Evolutionary conservation across 768 basidiomycete genomes (phyloP).

Genomic region (Kondoa malvinella): DNA sequence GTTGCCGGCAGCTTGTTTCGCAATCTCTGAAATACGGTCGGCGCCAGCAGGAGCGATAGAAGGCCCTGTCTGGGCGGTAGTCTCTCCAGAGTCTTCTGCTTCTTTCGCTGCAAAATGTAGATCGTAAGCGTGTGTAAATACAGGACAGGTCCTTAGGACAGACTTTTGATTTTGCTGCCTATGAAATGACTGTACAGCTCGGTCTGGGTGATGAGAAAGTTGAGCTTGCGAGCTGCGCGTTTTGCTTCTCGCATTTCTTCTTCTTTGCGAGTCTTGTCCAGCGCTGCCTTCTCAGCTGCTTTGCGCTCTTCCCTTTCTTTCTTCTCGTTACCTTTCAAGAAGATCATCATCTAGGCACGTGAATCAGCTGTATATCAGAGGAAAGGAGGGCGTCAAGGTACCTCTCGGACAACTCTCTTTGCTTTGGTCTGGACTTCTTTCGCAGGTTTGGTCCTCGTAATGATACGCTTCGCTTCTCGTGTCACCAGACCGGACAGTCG

Average conservation of each 20-base stretch:
- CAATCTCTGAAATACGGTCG: neutral
- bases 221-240: conserved; percentile 83
- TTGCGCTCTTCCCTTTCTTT: conserved; percentile 83
- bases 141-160: conserved; percentile 8
- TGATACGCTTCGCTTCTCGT: conserved; percentile 58
- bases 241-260: conserved; percentile 88
- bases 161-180: conserved; percentile 58
- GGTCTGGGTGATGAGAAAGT: conserved; percentile 96
- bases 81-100: conserved; percentile 32
- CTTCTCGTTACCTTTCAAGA: conserved; percentile 96
- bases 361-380: neutral
- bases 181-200: conserved; percentile 99
- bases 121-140: neutral
- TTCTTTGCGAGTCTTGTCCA: conserved; percentile 68
- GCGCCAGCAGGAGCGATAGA: neutral
- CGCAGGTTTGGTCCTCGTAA: conserved; percentile 53
- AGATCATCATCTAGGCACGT: conserved; percentile 63
- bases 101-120: conserved; percentile 27
- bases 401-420: conserved; percentile 64
- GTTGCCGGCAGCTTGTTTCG: conserved; percentile 26
- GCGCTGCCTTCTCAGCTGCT: conserved; percentile 84
- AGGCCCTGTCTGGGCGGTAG: conserved; percentile 12
- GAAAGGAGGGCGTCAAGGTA: neutral
- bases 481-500: conserved; percentile 59
- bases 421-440: conserved; percentile 74